Conservation (phyloP, 1,284 basidiomycete species). For the Quambalaria eucalypti region DNA sequence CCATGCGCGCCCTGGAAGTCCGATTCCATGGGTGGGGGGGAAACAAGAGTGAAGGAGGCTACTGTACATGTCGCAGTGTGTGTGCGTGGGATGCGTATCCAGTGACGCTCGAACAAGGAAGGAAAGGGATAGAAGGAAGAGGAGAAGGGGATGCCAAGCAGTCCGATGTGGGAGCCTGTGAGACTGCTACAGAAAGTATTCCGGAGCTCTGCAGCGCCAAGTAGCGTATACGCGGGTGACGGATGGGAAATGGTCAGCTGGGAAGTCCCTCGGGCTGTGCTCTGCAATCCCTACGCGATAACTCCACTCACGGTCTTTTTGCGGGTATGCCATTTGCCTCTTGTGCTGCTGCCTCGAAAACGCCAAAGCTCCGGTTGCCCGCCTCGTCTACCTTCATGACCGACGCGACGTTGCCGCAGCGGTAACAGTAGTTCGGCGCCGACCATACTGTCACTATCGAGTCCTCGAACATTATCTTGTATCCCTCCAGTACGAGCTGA, state of each 20-base stretch:
- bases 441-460: slow-evolving; percentile 97
- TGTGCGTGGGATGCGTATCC: no score
- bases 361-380: slow-evolving; percentile 18
- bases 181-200: neutral
- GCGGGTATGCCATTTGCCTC: slow-evolving; percentile 7
- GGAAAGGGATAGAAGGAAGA: no score
- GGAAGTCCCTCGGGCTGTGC: neutral
- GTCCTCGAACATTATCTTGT: slow-evolving; percentile 93
- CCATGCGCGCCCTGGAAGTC: no score
- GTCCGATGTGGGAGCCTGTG: no score
- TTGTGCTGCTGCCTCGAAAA: slow-evolving; percentile 10
- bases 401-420: slow-evolving; percentile 40
- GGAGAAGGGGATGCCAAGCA: no score
- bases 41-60: no score
- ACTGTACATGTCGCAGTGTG: no score
- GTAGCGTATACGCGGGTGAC: neutral
- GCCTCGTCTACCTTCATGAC: slow-evolving; percentile 40
- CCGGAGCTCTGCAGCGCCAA: neutral
- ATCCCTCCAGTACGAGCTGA: slow-evolving; percentile 93
- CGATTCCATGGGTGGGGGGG: no score
- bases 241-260: neutral
- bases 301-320: neutral
- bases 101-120: no score
- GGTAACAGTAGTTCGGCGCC: slow-evolving; percentile 94
- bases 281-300: neutral